Evolutionary conservation across 176 grass and related monocot species (phyloP).

Genomic region (Carex kokanica): DNA sequence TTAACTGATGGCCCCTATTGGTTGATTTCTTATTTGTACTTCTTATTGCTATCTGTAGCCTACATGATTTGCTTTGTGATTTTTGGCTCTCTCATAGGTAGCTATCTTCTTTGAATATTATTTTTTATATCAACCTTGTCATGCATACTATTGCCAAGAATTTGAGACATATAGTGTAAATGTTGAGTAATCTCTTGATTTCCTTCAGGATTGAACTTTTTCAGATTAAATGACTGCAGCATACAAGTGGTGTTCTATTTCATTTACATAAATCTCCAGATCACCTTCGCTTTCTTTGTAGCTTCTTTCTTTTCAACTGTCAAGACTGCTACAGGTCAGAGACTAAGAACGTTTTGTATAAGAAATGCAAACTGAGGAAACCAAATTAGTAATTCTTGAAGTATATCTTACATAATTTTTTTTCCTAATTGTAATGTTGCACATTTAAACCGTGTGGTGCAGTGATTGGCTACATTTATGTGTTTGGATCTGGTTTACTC

Average conservation of each 20-base stretch:
- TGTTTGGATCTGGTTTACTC: slow-evolving; percentile 70
- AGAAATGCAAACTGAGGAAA: too few relatives aligned
- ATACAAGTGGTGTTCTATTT: slow-evolving; percentile 82
- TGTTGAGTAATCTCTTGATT: neutral
- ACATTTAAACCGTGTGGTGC: slow-evolving; percentile 6
- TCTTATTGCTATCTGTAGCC: slow-evolving; percentile 43
- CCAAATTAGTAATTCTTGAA: neutral
- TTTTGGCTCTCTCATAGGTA: slow-evolving; percentile 82
- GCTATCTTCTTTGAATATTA: neutral
- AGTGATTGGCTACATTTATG: slow-evolving; percentile 90
- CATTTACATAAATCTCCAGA: slow-evolving; percentile 78
- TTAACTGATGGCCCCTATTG: slow-evolving; percentile 31
- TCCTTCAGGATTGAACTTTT: slow-evolving; percentile 65
- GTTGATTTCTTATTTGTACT: slow-evolving; percentile 28
- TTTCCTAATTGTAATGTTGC: too few relatives aligned
- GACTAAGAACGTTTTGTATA: too few relatives aligned
- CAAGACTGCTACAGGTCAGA: slow-evolving; percentile 71
- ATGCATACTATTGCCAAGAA: neutral
- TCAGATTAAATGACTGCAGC: slow-evolving; percentile 53
- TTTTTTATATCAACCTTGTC: neutral
- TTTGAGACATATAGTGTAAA: neutral
- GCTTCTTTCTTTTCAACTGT: slow-evolving; percentile 62
- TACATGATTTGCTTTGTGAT: slow-evolving; percentile 71
- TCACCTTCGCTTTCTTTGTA: slow-evolving; percentile 58
- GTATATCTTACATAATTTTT: neutral